These are phyloP conservation scores for Candida krabiensis DNA, from an alignment of 805 yeast genomes.

Conservation along the genomic window DNA sequence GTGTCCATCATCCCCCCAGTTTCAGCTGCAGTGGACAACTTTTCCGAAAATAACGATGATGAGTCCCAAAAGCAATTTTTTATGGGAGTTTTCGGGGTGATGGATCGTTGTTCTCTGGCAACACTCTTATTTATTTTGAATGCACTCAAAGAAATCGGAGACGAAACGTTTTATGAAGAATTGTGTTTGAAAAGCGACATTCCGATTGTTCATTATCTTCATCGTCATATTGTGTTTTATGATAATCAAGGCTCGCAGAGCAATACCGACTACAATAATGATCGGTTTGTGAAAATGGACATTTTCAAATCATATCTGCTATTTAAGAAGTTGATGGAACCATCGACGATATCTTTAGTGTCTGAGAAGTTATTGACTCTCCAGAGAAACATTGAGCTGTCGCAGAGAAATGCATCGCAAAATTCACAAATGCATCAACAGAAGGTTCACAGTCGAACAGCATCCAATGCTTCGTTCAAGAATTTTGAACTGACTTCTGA, in stretches of 20 bases:
- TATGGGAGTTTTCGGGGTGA: slow-evolving; percentile 4
- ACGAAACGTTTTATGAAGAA: slow-evolving; percentile 6
- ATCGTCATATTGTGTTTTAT: slow-evolving; percentile 11
- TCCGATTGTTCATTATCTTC: slow-evolving; percentile 14
- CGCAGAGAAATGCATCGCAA: slow-evolving; percentile 4
- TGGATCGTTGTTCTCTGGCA: slow-evolving; percentile 17
- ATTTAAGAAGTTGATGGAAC: slow-evolving; percentile 1
- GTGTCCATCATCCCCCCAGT: slow-evolving; percentile 14
- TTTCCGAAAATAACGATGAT: slow-evolving; percentile 1
- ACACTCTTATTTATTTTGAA: slow-evolving; percentile 8
- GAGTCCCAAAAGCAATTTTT: slow-evolving; percentile 2
- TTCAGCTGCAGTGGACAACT: slow-evolving; percentile 11
- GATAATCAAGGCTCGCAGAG: background rate
- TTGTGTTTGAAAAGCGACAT: slow-evolving; percentile 10
- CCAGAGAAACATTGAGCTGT: slow-evolving; percentile 4
- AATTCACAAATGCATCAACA: slow-evolving; percentile 3
- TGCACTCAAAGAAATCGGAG: slow-evolving; percentile 1
- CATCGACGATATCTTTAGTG: background rate
- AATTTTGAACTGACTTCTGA: slow-evolving; percentile 5
- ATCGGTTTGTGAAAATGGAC: slow-evolving; percentile 11
- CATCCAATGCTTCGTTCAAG: slow-evolving; percentile 5
- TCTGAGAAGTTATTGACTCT: background rate
- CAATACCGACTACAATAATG: slow-evolving; percentile 5
- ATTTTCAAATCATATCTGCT: slow-evolving; percentile 8
- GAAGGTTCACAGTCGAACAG: slow-evolving; percentile 1